A percentile compares a stretch with the other conserved stretches of the same genome.
Evolutionary conservation across 2,329 filamentous ascomycete genomes (phyloP).

Genomic region (Aspergillus sp.): DNA sequence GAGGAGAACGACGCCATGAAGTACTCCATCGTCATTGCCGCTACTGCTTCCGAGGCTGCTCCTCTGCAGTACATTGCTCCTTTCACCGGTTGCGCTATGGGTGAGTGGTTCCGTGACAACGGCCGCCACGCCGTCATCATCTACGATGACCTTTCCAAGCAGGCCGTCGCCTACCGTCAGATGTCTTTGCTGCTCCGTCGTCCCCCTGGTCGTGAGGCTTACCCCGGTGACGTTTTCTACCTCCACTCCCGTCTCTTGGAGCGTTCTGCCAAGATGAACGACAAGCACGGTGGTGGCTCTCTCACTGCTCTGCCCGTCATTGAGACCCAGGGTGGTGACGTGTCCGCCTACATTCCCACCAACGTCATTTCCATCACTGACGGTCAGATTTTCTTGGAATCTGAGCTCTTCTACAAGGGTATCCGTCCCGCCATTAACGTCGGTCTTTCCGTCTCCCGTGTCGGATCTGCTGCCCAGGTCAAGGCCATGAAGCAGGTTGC

Average conservation of each 20-base stretch:
- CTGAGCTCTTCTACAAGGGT: conserved; percentile 99
- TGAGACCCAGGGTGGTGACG: conserved; percentile 99
- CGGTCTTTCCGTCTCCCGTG: conserved; percentile 99
- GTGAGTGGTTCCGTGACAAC: conserved; percentile 74
- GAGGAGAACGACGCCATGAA: conserved; percentile 99
- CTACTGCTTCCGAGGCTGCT: conserved; percentile 94
- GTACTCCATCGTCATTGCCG: conserved; percentile 89
- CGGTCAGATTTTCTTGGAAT: conserved; percentile 99
- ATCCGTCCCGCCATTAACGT: conserved; percentile 99
- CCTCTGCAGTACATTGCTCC: conserved; percentile 91
- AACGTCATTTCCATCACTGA: conserved; percentile 99
- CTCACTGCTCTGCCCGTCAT: conserved; percentile 96
- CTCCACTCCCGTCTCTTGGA: conserved; percentile 98
- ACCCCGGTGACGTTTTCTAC: conserved; percentile 99
- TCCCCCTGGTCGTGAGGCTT: conserved; percentile 97
- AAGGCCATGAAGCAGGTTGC: conserved; percentile 99
- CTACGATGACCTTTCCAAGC: conserved; percentile 95
- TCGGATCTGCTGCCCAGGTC: conserved; percentile 98
- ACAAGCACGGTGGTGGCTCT: conserved; percentile 90
- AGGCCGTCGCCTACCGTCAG: conserved; percentile 96
- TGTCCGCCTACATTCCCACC: conserved; percentile 99
- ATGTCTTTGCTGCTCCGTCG: conserved; percentile 98
- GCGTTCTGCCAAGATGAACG: conserved; percentile 98
- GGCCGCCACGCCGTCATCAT: conserved; percentile 87
- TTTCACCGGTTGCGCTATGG: conserved; percentile 70